These are phyloP conservation scores for Metschnikowia vanudenii DNA, from an alignment of 805 yeast genomes.

Conservation along the genomic window DNA sequence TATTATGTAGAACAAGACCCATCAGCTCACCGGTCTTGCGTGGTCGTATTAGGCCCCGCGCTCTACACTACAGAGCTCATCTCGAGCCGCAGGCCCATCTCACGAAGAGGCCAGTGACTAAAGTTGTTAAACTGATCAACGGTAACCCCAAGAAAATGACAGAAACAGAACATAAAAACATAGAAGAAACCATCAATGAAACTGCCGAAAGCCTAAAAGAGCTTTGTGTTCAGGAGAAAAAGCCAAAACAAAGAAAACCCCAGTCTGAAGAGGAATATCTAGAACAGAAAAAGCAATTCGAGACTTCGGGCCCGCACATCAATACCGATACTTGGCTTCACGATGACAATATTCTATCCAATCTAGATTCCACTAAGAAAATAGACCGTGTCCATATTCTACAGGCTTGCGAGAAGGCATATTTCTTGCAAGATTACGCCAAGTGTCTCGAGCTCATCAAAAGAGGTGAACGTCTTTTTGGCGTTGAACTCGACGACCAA, in stretches of 20 bases:
- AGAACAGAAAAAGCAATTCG: conserved; percentile 51
- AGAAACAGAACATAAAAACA: neutral
- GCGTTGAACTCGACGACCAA: conserved; percentile 22
- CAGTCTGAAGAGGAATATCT: conserved; percentile 66
- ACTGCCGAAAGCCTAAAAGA: conserved; percentile 1
- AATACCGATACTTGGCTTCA: conserved; percentile 48
- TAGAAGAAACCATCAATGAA: neutral
- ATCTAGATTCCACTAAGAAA: conserved; percentile 39
- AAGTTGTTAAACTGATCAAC: neutral
- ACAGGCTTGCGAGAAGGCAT: conserved; percentile 62
- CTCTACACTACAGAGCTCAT: conserved; percentile 1
- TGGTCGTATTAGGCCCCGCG: conserved; percentile 5
- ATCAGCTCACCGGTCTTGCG: neutral
- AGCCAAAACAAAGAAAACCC: conserved; percentile 50
- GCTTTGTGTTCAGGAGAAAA: conserved; percentile 7
- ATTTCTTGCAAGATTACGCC: conserved; percentile 51
- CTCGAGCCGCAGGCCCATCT: conserved; percentile 1
- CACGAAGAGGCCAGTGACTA: neutral
- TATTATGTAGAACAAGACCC: neutral
- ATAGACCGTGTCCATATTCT: conserved; percentile 54
- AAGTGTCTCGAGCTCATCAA: conserved; percentile 50
- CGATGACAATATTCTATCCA: conserved; percentile 24
- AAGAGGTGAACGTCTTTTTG: conserved; percentile 34
- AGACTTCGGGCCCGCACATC: conserved; percentile 54
- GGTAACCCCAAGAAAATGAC: neutral